Base-by-base conservation (phyloP, 2,329 filamentous ascomycete genomes). In the Pyrenochaeta sp. region DNA sequence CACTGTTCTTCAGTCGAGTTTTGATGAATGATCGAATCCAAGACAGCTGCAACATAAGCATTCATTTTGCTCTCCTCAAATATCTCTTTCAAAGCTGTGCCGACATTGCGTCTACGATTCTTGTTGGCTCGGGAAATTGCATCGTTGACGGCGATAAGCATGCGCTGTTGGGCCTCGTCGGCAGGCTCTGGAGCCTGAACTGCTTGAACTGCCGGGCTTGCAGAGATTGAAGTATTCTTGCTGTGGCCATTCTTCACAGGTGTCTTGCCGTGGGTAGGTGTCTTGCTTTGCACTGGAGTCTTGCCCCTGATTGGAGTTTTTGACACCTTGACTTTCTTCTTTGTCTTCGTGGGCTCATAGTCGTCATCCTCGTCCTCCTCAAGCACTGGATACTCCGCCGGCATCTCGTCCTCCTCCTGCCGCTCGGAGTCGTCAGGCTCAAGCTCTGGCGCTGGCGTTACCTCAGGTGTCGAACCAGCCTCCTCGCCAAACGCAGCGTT, bases 281-380 rank as follows among this genome's bases (percentile, higher is more conserved):
- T 75, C 64, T 74, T 78, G 58, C 55, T 69, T 51, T 68, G 66
- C 49, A 61, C 68, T 11, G 71, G 69, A 54, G 58, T 56, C 51
- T 68, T 71, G 61, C 68, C 68, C 73, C 74, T 69, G 73, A 73
- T 57, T 2, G 67, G 66, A 17, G 69, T 67, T 60, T 76, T 76
- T 17, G 63, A 61, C 23, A 54, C 56, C 40, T 61, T 64, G 37
- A 49, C 58, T 51, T 70, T 73, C 54, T 73, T 71, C 67, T 76
- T 75, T 44, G 56, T 54, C 45, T 68, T 68, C 20, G 63, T 72
- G 17, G 77, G 77, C 39, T 69, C 71, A 55, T 78, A 82, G 60
- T 83, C 81, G 27, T 77, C 76, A 52, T 82, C 80, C 42, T 77
- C 78, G 30, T 80, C 77, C 50, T 80, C 79, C 27, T 80, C 60